Conservation (phyloP, 805 yeast genomes). For the Helenozyma baotianmanensis region DNA sequence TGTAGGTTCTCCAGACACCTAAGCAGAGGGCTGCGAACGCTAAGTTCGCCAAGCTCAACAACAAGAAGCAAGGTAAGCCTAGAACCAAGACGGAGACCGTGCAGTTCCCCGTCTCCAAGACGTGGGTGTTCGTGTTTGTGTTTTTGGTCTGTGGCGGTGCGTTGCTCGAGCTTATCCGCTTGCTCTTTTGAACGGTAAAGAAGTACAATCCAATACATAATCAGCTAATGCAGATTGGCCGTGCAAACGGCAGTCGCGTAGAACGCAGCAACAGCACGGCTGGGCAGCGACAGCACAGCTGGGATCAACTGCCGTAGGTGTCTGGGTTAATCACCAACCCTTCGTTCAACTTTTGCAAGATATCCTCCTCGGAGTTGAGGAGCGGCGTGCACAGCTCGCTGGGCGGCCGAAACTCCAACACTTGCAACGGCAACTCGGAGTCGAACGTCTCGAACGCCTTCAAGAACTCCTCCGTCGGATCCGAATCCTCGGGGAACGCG, state of each 20-base stretch:
- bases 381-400: not conserved
- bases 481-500: conserved; percentile 14
- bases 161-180: conserved; percentile 58
- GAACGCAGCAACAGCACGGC: too few relatives aligned
- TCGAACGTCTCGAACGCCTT: conserved; percentile 23
- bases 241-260: too few relatives aligned
- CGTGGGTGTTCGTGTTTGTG: conserved; percentile 58
- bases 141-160: conserved; percentile 84
- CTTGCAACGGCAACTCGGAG: conserved; percentile 13
- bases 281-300: too few relatives aligned
- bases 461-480: conserved; percentile 16
- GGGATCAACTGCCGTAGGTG: too few relatives aligned
- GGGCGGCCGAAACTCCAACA: not conserved
- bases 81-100: conserved; percentile 36
- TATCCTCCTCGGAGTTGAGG: conserved; percentile 3
- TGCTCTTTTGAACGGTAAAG: conserved; percentile 34
- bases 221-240: too few relatives aligned
- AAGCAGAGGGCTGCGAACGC: conserved; percentile 84
- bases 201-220: too few relatives aligned
- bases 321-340: conserved; percentile 12
- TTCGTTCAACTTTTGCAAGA: conserved; percentile 6
- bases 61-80: conserved; percentile 71
- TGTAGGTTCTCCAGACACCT: conserved; percentile 81
- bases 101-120: conserved; percentile 52
- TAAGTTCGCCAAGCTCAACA: conserved; percentile 71